Conservation (phyloP, 768 basidiomycete species). For the Glaciozyma antarctica region DNA sequence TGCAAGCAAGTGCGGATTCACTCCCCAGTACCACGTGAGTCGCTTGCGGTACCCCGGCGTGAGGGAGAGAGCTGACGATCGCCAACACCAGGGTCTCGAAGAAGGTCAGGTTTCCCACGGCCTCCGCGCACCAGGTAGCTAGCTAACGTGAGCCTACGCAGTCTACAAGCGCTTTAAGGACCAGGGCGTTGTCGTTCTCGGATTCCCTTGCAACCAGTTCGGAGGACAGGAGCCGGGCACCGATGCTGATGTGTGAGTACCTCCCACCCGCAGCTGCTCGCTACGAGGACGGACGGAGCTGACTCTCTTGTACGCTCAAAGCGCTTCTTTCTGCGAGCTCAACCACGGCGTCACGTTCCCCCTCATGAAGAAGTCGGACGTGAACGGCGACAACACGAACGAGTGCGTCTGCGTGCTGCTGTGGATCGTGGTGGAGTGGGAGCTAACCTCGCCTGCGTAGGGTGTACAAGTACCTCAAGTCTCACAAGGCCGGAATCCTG, state of each 20-base stretch:
- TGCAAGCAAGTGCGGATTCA: constrained; percentile 40
- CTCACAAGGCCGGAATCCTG: constrained; percentile 61
- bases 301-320: constrained; percentile 34
- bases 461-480: constrained; percentile 73
- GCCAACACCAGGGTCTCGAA: constrained; percentile 53
- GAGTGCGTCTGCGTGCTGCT: constrained; percentile 39
- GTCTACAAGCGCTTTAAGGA: constrained; percentile 69
- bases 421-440: neutral
- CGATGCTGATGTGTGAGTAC: constrained; percentile 54
- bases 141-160: neutral
- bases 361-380: constrained; percentile 77
- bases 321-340: constrained; percentile 51
- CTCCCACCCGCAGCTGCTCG: neutral
- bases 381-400: constrained; percentile 77
- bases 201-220: constrained; percentile 83
- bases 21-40: constrained; percentile 36
- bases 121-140: neutral
- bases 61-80: no score
- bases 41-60: no score
- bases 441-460: no score
- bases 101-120: constrained; percentile 37
- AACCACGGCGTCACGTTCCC: constrained; percentile 89
- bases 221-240: constrained; percentile 75
- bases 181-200: constrained; percentile 64
- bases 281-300: constrained; percentile 29